Base-by-base conservation (phyloP, 2,329 filamentous ascomycete species). In the Pyrenophora tritici-repentis region DNA sequence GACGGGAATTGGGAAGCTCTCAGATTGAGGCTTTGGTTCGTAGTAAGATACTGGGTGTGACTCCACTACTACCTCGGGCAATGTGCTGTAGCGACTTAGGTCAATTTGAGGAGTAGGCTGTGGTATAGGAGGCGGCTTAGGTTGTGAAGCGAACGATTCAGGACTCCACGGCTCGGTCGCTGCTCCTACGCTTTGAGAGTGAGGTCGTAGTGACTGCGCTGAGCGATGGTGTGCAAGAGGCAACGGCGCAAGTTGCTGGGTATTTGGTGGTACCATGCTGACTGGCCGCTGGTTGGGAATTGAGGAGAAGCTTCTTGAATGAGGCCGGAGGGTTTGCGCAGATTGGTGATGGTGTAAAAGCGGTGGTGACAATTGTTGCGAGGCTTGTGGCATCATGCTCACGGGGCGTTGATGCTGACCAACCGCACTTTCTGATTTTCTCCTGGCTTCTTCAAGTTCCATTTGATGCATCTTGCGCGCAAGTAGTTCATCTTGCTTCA, bases 401-500 rank as follows among this genome's bases (percentile, higher is more conserved):
- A 51, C 31, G 17, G 58, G 59, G 24, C 52, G 54, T 26, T 47
- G 46, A 10, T 36, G 55, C 31, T 59, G 53, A 40, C 47, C 62
- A 20, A 65, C 38, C 29, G 50, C 58, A 39, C 58, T 67, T 32
- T 40, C 63, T 12, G 63, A 68, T 44, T 51, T 57, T 24, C 51
- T 53, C 37, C 63, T 43, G 7, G 56, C 58, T 29, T 66, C 65
- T 20, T 57, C 53, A 2, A 71, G 39, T 35, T 72, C 67, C n/a
- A 71, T 52, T 6, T 66, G 52, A 17, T 64, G 60, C 10, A 72
- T 48, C 38, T 56, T 64, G 24, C 57, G 63, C 16, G 68, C 69
- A 7, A 72, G 57, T 18, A 61, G 45, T 50, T 67, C 65, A 50
- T 72, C 69, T 32, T 70, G 61, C 17, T 50, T 67, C 20, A 71